Percentiles rank a stretch among this genome's conserved stretches.
phyloP scores from a whole-genome alignment of 441 rosid genomes.

The Manihot esculenta region DNA sequence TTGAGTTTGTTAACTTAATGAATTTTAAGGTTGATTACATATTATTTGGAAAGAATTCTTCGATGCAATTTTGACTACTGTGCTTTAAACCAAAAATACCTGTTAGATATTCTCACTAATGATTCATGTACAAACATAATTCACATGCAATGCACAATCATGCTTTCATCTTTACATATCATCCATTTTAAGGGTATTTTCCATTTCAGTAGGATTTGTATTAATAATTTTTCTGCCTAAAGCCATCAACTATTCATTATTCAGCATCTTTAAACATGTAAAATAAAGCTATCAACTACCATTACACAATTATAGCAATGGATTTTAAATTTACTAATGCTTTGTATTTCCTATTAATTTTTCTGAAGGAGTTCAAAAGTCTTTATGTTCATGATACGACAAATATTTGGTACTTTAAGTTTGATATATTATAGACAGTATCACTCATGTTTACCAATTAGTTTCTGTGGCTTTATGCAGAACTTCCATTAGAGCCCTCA shows the following conservation, averaged over 20 bases:
- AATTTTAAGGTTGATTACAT: neutral
- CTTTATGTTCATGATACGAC: too few relatives aligned
- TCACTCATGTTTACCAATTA: constrained; percentile 5
- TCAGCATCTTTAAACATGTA: neutral
- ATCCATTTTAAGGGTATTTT: constrained; percentile 3
- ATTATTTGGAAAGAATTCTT: neutral
- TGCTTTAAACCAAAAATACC: constrained; percentile 2
- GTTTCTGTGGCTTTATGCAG: constrained; percentile 45
- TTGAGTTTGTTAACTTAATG: constrained; percentile 11
- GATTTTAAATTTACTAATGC: neutral
- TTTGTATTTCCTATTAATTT: neutral
- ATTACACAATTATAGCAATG: neutral
- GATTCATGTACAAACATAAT: neutral
- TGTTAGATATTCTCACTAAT: neutral
- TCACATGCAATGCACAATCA: neutral
- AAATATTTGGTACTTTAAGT: neutral
- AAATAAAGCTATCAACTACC: neutral
- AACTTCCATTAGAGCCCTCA: constrained; percentile 95
- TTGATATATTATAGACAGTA: neutral
- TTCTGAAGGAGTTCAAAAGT: neutral
- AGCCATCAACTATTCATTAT: neutral
- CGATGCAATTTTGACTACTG: neutral
- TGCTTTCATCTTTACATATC: neutral
- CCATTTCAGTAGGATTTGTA: neutral
- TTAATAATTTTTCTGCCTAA: neutral